Evolutionary conservation across 805 yeast species (phyloP).

Genomic region (Metschnikowia bowlesiae): DNA sequence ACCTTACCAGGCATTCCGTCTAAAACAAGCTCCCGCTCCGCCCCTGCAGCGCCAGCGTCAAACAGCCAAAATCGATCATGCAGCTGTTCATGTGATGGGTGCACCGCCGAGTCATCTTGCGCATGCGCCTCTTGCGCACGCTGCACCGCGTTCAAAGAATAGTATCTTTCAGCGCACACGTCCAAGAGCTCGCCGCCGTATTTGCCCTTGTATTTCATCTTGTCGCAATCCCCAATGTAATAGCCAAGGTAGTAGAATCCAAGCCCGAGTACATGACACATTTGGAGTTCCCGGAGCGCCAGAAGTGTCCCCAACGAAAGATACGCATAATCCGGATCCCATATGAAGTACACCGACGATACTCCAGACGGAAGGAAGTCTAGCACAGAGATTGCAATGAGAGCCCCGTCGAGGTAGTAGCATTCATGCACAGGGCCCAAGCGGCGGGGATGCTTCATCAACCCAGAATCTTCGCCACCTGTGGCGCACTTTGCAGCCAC

Average conservation of each 20-base stretch:
- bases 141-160: constrained; percentile 31
- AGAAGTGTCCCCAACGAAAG: constrained; percentile 74
- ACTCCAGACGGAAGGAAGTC: constrained; percentile 74
- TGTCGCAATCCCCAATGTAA: constrained; percentile 71
- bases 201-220: constrained; percentile 76
- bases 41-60: constrained; percentile 1
- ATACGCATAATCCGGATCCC: constrained; percentile 76
- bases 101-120: background rate
- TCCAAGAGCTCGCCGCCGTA: constrained; percentile 76
- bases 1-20: background rate
- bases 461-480: background rate
- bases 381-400: constrained; percentile 71
- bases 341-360: constrained; percentile 82
- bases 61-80: constrained; percentile 1
- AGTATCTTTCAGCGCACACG: constrained; percentile 43
- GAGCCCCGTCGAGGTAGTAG: constrained; percentile 57
- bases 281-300: constrained; percentile 63
- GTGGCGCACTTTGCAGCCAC: constrained; percentile 6
- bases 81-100: background rate
- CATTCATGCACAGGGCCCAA: constrained; percentile 75
- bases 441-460: constrained; percentile 10
- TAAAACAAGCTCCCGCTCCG: background rate
- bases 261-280: constrained; percentile 43
- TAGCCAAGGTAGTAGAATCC: constrained; percentile 75
- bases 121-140: background rate